Percentiles rank a stretch among this genome's conserved stretches.
Conservation (phyloP, 2,329 filamentous ascomycete species). For the Lasiodiplodia theobromae region DNA sequence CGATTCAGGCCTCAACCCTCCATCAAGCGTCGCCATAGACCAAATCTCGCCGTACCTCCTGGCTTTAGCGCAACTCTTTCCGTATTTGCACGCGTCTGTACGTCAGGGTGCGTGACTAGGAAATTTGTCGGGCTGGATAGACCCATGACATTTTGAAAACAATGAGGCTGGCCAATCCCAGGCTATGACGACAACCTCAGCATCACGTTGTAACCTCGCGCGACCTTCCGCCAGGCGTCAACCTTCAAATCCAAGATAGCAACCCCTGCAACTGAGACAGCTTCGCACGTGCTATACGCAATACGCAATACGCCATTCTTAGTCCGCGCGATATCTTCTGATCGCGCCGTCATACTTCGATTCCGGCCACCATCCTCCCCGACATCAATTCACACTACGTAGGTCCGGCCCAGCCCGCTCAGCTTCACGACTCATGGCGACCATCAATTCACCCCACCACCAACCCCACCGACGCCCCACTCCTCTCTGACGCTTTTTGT, state of each 20-base stretch:
- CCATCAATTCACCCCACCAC: slow-evolving; percentile 19
- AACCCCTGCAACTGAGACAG: neutral
- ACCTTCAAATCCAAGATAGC: neutral
- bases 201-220: slow-evolving; percentile 5
- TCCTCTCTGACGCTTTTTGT: neutral
- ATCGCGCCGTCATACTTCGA: neutral
- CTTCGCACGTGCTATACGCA: neutral
- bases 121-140: neutral
- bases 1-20: neutral
- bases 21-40: neutral
- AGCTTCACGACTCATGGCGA: slow-evolving; percentile 18
- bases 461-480: slow-evolving; percentile 18
- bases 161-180: slow-evolving; percentile 17
- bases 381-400: neutral
- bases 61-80: neutral
- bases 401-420: slow-evolving; percentile 1
- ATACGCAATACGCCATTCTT: neutral
- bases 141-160: neutral
- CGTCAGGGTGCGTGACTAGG: neutral
- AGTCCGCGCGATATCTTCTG: neutral
- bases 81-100: neutral
- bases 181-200: slow-evolving; percentile 18
- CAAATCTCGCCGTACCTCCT: neutral
- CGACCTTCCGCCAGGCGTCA: neutral
- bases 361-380: neutral